Conservation (phyloP, 2,329 filamentous ascomycete species). For the Epichloe scottii region DNA sequence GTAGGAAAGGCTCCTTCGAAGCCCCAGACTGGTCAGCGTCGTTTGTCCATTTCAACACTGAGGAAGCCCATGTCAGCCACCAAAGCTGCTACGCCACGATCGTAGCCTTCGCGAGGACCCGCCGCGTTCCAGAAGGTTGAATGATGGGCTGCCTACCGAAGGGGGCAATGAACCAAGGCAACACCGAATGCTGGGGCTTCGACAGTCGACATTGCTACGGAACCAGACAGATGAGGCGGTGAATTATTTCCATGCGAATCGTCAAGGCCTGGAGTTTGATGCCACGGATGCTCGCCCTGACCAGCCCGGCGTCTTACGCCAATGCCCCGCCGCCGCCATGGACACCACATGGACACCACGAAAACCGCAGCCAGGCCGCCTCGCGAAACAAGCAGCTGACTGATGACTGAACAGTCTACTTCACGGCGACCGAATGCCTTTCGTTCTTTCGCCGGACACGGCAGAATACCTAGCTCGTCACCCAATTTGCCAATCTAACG, state of each 20-base stretch:
- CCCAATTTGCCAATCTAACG: too few relatives aligned
- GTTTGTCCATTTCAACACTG: neutral
- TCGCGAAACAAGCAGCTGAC: neutral
- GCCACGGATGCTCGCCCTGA: too few relatives aligned
- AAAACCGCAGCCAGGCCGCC: neutral
- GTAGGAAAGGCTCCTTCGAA: neutral
- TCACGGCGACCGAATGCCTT: neutral
- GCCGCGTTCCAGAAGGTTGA: neutral
- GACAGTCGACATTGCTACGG: too few relatives aligned
- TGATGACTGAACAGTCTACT: neutral
- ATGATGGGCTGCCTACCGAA: neutral
- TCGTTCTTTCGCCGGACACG: neutral
- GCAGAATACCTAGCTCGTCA: neutral
- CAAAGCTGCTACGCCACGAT: conserved; percentile 2
- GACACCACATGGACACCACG: too few relatives aligned
- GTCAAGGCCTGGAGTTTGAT: too few relatives aligned
- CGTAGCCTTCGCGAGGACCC: neutral
- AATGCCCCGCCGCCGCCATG: too few relatives aligned
- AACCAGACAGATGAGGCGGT: too few relatives aligned
- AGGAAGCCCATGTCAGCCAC: neutral
- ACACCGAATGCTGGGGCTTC: neutral
- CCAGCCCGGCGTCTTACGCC: too few relatives aligned
- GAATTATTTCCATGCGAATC: too few relatives aligned
- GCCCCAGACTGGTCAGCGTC: neutral
- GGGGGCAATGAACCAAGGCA: neutral